Base-by-base conservation (phyloP, 768 basidiomycete genomes). In the Vararia minispora region DNA sequence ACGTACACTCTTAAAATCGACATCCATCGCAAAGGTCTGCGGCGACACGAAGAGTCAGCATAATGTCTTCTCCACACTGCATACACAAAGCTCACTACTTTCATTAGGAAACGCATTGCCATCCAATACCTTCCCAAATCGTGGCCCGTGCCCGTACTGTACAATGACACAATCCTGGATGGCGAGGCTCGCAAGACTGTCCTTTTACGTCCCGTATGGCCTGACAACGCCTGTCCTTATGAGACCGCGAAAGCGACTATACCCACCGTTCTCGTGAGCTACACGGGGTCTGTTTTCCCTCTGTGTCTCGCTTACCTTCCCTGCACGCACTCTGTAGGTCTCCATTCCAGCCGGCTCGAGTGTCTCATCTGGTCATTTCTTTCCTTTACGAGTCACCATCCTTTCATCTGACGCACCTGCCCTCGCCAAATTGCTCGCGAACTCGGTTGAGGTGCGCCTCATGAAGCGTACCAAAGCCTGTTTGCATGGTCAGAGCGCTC, bases 71-170 rank as follows among this genome's bases (percentile, higher is more conserved):
- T 28, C 7, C 34, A 28, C 17, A 14, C 22, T 16, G 25, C 24
- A 40, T 33, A 20, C 28, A 25, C 27, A 13, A 17, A 23, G 21
- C 28, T 42, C 11, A 34, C 25, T 14, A 33, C 18, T n/a, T 31
- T 29, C 33, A 22, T 40, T 38, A 60, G 59, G 35, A 55, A 48
- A 43, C 41, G 41, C 26, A 55, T 67, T 32, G 62, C 58, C 8
- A 49, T 69, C 10, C 54, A 64, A 26, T 68, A 68, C 45, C 54
- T 70, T 14, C 68, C 67, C 2, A 66, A 66, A 47, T 57, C 65
- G 12, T 57, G 57, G 32, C 68, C 67, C 3, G 27, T 54, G 26
- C 59, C 64, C 12, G 53, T 62, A 3, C 34, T 64, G 29, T 43
- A 40, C 52, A 12, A 57, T 63, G 16, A 61, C 58, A 12, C 48